Conservation (phyloP, 225 moss, liverwort and hornwort genomes). For the Ulota crispa region DNA sequence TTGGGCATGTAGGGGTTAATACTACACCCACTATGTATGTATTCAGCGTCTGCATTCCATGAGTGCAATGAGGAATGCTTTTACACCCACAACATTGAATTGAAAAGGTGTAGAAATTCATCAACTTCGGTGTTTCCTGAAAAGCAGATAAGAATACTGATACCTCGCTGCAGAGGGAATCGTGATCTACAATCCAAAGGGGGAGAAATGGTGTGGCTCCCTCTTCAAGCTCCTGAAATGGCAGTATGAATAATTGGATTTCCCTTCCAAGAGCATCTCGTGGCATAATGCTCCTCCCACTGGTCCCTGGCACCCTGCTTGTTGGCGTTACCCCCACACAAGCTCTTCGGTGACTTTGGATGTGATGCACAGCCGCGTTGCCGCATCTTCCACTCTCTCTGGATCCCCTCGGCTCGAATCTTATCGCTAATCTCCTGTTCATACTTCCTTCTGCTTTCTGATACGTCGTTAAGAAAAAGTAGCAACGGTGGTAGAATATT, state of each 20-base stretch:
- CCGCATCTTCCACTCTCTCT: slow-evolving; percentile 17
- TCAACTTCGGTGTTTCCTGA: slow-evolving; percentile 18
- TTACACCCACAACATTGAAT: not conserved
- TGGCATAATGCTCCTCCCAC: not conserved
- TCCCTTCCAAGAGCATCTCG: not conserved
- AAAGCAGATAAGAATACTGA: too few relatives aligned
- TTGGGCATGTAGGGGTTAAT: too few relatives aligned
- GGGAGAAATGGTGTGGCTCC: slow-evolving; percentile 10
- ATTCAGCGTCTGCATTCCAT: too few relatives aligned
- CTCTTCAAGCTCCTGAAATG: slow-evolving; percentile 14
- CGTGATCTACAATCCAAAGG: slow-evolving; percentile 8
- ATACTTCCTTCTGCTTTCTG: not conserved
- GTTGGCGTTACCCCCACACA: not conserved
- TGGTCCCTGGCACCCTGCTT: not conserved
- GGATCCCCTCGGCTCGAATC: not conserved
- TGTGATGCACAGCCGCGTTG: not conserved
- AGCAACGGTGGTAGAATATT: not conserved
- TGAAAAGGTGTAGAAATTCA: slow-evolving; percentile 35
- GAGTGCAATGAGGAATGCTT: too few relatives aligned
- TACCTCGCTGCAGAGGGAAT: not conserved
- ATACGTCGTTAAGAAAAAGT: not conserved
- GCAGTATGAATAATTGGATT: not conserved
- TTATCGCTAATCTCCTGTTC: not conserved
- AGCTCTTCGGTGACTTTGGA: not conserved
- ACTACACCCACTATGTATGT: too few relatives aligned